phyloP scores from a whole-genome alignment of 331 rosid genomes.

The Arachis monticola region DNA sequence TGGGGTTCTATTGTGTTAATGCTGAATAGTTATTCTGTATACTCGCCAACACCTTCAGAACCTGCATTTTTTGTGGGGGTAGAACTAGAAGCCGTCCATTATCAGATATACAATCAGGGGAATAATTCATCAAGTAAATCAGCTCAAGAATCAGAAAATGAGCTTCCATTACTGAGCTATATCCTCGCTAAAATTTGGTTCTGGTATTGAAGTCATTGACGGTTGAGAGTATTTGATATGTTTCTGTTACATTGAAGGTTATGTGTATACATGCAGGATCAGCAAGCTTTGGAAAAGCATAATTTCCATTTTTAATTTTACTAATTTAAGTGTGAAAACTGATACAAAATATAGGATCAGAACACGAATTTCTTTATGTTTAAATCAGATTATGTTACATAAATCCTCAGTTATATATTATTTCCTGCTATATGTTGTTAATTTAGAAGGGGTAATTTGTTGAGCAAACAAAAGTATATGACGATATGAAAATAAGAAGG shows the following conservation, averaged over 20 bases:
- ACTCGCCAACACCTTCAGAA: constrained; percentile 39
- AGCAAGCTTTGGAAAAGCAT: not conserved
- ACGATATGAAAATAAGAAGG: no score
- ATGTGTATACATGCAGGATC: no score
- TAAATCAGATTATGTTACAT: no score
- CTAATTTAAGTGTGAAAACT: not conserved
- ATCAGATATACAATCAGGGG: not conserved
- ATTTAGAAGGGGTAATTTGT: not conserved
- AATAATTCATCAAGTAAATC: not conserved
- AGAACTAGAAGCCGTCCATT: not conserved
- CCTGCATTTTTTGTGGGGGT: constrained; percentile 45
- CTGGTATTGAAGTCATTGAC: not conserved
- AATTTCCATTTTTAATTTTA: not conserved
- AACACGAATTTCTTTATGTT: no score
- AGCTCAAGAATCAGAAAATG: not conserved
- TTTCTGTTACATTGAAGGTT: not conserved
- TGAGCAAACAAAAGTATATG: no score
- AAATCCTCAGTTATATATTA: no score
- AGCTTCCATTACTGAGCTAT: constrained; percentile 38
- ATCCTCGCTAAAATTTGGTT: constrained; percentile 46
- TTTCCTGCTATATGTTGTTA: no score
- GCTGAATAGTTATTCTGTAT: constrained; percentile 49
- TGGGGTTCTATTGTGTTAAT: constrained; percentile 44
- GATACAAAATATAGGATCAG: not conserved
- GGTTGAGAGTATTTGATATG: not conserved